These are phyloP conservation scores for Cochlearia excelsa DNA, from an alignment of 345 rosid genomes.

Conservation along the genomic window DNA sequence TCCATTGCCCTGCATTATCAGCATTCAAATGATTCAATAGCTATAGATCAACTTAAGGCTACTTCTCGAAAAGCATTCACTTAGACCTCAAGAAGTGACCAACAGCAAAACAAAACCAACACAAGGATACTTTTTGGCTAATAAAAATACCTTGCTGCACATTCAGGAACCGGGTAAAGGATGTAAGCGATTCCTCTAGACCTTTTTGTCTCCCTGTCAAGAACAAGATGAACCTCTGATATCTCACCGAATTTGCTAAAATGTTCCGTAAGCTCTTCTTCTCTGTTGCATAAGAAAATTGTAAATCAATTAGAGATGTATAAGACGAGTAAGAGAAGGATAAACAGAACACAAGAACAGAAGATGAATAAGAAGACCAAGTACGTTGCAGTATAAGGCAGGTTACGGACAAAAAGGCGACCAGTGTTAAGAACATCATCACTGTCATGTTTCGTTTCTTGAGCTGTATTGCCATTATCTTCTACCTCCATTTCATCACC, in stretches of 20 bases:
- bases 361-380: conserved; percentile 9
- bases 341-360: neutral
- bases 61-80: conserved; percentile 2
- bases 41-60: conserved; percentile 4
- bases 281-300: conserved; percentile 45
- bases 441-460: conserved; percentile 43
- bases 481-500: conserved; percentile 26
- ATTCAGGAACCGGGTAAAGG: conserved; percentile 58
- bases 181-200: conserved; percentile 89
- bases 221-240: conserved; percentile 75
- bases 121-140: conserved; percentile 1
- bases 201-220: conserved; percentile 83
- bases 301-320: conserved; percentile 13
- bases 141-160: conserved; percentile 67
- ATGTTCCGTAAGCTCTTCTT: conserved; percentile 81
- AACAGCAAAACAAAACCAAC: neutral
- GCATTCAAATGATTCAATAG: conserved; percentile 19
- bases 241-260: conserved; percentile 62
- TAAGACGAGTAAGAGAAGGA: conserved; percentile 5
- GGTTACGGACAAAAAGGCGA: conserved; percentile 86
- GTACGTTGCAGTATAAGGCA: conserved; percentile 74
- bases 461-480: conserved; percentile 36
- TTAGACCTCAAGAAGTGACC: conserved; percentile 4
- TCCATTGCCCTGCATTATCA: conserved; percentile 74
- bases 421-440: conserved; percentile 47